Percentiles rank a stretch among this genome's conserved stretches.
Conservation (phyloP, 2,329 filamentous ascomycete species). For the Arthrobotrys conoides region DNA sequence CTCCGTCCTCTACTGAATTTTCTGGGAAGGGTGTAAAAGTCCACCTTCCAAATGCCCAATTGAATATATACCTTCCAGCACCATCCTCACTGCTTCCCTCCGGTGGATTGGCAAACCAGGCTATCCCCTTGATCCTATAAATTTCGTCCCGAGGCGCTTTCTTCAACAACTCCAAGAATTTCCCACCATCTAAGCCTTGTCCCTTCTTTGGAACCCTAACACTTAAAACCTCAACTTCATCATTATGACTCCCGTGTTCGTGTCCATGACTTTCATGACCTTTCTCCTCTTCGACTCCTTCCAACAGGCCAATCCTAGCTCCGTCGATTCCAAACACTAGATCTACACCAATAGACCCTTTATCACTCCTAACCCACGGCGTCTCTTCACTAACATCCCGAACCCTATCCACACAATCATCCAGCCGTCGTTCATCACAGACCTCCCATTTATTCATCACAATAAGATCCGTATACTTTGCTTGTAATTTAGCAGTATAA, state of each 20-base stretch:
- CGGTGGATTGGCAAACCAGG: constrained; percentile 69
- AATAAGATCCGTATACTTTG: constrained; percentile 88
- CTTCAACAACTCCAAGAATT: constrained; percentile 78
- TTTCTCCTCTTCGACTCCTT: constrained; percentile 68
- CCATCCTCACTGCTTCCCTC: constrained; percentile 63
- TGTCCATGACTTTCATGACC: constrained; percentile 23
- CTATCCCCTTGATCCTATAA: constrained; percentile 88
- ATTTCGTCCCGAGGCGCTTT: constrained; percentile 90
- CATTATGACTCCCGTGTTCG: constrained; percentile 61
- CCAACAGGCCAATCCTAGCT: constrained; percentile 73
- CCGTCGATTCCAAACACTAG: constrained; percentile 90
- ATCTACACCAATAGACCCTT: constrained; percentile 82
- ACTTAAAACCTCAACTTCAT: constrained; percentile 63
- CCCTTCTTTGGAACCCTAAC: constrained; percentile 62
- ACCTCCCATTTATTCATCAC: constrained; percentile 94
- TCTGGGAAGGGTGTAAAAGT: constrained; percentile 79
- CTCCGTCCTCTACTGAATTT: constrained; percentile 70
- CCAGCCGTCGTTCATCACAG: constrained; percentile 78
- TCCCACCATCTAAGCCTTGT: constrained; percentile 69
- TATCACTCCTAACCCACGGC: constrained; percentile 86
- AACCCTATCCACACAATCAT: constrained; percentile 77
- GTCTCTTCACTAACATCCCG: constrained; percentile 78
- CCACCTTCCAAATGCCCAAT: constrained; percentile 98
- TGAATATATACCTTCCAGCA: constrained; percentile 82
- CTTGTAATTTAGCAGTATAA: constrained; percentile 89